Conservation (phyloP, 225 moss, liverwort and hornwort species). For the Rhytidiadelphus loreus region DNA sequence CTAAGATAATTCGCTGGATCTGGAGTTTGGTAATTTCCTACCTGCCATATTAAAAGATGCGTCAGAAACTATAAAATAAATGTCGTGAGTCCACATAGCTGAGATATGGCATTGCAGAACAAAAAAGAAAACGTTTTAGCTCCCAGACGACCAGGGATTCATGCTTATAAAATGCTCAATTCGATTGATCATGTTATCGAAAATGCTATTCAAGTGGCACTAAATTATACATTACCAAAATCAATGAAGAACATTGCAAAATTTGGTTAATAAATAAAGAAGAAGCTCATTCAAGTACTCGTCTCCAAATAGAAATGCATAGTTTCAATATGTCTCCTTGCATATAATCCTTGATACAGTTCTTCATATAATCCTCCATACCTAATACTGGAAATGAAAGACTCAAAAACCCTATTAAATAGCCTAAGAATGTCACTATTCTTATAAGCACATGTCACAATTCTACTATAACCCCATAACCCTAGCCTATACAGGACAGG, state of each 20-base stretch:
- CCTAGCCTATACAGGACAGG: neutral
- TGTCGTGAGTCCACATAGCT: neutral
- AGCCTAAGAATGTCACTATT: neutral
- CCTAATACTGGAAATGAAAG: neutral
- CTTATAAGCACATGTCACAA: neutral
- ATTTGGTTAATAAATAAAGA: neutral
- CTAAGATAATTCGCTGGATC: neutral
- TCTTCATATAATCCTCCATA: too few species aligned
- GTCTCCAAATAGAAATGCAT: neutral
- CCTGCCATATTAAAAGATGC: neutral
- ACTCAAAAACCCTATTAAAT: neutral
- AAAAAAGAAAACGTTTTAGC: neutral
- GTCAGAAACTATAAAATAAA: neutral
- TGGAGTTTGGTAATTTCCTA: neutral
- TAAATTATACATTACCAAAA: neutral
- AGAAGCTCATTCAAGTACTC: neutral
- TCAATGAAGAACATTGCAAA: neutral
- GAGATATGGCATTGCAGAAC: neutral
- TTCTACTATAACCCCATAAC: neutral
- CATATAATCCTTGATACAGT: neutral
- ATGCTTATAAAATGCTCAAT: neutral
- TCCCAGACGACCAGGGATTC: neutral
- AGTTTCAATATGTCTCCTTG: neutral
- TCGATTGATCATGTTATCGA: too few species aligned
- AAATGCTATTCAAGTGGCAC: neutral